Evolutionary conservation across 108 stramenopile genomes (phyloP), one percentile per base, ranked within the genome.

Genomic region (Discostella pseudostelligera): DNA sequence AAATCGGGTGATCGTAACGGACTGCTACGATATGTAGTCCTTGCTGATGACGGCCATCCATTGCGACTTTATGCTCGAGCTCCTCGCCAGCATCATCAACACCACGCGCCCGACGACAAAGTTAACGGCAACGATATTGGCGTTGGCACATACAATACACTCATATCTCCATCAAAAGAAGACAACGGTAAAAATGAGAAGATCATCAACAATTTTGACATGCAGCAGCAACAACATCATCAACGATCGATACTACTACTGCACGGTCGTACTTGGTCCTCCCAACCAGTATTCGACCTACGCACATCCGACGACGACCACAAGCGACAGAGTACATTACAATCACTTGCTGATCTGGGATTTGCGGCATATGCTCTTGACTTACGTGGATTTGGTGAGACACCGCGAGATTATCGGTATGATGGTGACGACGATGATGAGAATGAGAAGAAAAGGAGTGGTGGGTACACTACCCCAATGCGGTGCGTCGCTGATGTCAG

Each of bases 331-430:
- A 53, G 64, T 44, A 60, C 87, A 40, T 79, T 90, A 83, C 87
- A 89, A 76, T 64, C 76, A 9, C 53, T 93, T 8, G 42, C 63
- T 17, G 77, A 78, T 16, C 57, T 74, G 50, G 84, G 87, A 14
- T 74, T 89, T 47, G 59, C 73, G 36, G 81, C 82, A 8, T 94
- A 90, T 54, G 65, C 80, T 17, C 82, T 94, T 83, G 93, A 94
- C 60, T 91, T 94, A 62, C 74, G 93, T n/a, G 93, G 93, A 39
- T 94, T 94, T 75, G 93, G 93, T 39, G 89, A 88, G 22, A 91
- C 93, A 0, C 88, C 87, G 20, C 17, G 59, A 21, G 91, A 92
- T 67, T 65, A 50, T 17, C n/a, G n/a, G n/a, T n/a, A n/a, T n/a
- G n/a, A n/a, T n/a, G n/a, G n/a, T n/a, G n/a, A n/a, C n/a, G n/a